Base-by-base conservation (phyloP, 2,329 filamentous ascomycete genomes). In the Pseudopyrenochaeta lycopersici region DNA sequence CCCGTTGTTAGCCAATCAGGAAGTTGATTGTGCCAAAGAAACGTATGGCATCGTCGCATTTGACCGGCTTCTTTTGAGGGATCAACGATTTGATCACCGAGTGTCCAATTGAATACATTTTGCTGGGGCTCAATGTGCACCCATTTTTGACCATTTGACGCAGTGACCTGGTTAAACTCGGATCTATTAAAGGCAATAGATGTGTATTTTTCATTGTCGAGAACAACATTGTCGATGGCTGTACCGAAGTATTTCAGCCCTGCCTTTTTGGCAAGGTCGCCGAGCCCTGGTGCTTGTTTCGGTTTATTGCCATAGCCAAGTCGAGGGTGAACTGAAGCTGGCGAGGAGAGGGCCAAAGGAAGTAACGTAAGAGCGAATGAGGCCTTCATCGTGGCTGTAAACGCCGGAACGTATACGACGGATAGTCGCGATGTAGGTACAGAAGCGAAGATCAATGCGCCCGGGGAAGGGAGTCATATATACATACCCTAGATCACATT, bases 111-210 rank as follows among this genome's bases (percentile, higher is more conserved):
- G 78, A 90, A 90, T 40, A 77, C 70, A 31, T 79, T 81, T 40
- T 80, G 81, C 35, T 75, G 69, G 0, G 85, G 84, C 77, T 91
- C 85, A 14, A 80, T 87, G 56, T 81, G 78, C 54, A 87, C 80
- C 86, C 86, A 90, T 79, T 85, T 85, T 70, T 86, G 83, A 2
- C 82, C 81, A 68, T 90, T 90, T 43, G 83, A 84, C 0, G 87
- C 85, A 0, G 87, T 88, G 21, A 88, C 79, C 70, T 87, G 82
- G 29, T 87, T 88, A 63, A 89, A 90, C 65, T 88, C 85, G 41
- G 77, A 75, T 7, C 67, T 75, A 69, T 87, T 77, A 58, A 79
- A 80, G 36, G 88, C 76, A 55, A 88, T 84, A 17, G 75, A 70
- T 15, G 81, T 74, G 71, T 90, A 90, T 23, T 79, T 64, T 11